Conservation (phyloP, 768 basidiomycete genomes). For the Suillus subaureus region DNA sequence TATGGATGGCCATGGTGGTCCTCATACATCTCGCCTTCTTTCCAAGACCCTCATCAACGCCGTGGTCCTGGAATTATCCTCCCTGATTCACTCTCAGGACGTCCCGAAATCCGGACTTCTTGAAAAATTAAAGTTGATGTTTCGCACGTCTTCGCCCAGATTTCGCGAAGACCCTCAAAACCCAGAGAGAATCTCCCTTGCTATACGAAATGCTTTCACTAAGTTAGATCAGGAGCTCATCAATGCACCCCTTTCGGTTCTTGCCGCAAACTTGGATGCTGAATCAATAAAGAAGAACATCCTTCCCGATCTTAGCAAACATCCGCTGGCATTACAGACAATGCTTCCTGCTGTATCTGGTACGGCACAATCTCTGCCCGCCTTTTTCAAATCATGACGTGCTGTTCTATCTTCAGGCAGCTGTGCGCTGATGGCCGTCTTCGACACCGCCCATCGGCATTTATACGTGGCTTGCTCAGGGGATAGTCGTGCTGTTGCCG, state of each 20-base stretch:
- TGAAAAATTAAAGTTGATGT: conserved; percentile 34
- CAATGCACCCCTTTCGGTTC: conserved; percentile 72
- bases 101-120: conserved; percentile 32
- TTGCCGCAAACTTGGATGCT: conserved; percentile 58
- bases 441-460: conserved; percentile 82
- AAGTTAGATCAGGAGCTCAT: conserved; percentile 86
- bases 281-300: conserved; percentile 50
- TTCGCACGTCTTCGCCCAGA: conserved; percentile 31
- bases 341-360: conserved; percentile 86
- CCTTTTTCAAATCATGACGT: conserved; percentile 11
- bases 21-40: conserved; percentile 81
- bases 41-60: conserved; percentile 84
- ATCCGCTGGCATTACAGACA: conserved; percentile 69
- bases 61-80: conserved; percentile 73
- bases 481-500: conserved; percentile 94
- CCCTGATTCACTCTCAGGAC: conserved; percentile 43
- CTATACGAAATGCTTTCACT: conserved; percentile 77
- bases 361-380: conserved; percentile 29
- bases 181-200: conserved; percentile 58
- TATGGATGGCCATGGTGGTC: conserved; percentile 91
- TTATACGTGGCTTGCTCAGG: conserved; percentile 92
- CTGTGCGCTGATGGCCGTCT: conserved; percentile 85
- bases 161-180: conserved; percentile 41
- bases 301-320: conserved; percentile 67
- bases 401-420: conserved; percentile 56